Percentiles rank a stretch among this genome's conserved stretches.
phyloP scores from a whole-genome alignment of 169 alveolate genomes.

The Ichthyophthirius multifiliis region DNA sequence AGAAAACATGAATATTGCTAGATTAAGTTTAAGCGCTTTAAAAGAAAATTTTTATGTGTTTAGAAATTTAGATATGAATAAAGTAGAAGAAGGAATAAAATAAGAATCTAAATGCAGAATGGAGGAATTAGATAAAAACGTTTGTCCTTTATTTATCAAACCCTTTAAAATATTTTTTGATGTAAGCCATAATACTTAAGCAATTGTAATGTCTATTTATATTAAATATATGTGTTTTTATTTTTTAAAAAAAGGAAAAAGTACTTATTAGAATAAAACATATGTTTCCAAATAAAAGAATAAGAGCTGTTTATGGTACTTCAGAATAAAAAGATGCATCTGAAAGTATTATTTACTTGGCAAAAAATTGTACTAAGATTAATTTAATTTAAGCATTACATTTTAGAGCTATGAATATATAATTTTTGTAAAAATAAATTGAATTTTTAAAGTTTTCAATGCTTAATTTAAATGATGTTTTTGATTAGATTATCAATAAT shows the following conservation, averaged over 20 bases:
- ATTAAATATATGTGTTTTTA: neutral
- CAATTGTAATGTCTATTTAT: conserved; percentile 47
- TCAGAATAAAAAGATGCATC: conserved; percentile 36
- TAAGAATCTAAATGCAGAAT: conserved; percentile 66
- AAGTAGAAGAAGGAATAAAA: conserved; percentile 45
- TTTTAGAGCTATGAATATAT: conserved; percentile 26
- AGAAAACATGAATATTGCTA: conserved; percentile 64
- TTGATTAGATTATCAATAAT: conserved; percentile 2
- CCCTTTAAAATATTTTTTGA: conserved; percentile 59
- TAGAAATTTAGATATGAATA: neutral
- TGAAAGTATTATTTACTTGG: neutral
- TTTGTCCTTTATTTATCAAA: neutral
- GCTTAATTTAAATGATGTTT: neutral
- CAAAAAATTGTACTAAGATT: neutral
- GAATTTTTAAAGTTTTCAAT: neutral
- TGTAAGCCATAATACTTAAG: conserved; percentile 87
- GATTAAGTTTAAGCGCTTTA: conserved; percentile 34
- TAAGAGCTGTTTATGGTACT: conserved; percentile 34
- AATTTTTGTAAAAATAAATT: neutral
- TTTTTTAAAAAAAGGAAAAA: conserved; percentile 31
- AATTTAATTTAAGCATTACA: conserved; percentile 26
- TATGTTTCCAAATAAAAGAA: conserved; percentile 9
- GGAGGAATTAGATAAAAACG: conserved; percentile 15
- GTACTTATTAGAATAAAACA: conserved; percentile 51
- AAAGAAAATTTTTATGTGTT: conserved; percentile 17